phyloP scores from a whole-genome alignment of 2,329 filamentous ascomycete genomes.

The Pyricularia sp. region DNA sequence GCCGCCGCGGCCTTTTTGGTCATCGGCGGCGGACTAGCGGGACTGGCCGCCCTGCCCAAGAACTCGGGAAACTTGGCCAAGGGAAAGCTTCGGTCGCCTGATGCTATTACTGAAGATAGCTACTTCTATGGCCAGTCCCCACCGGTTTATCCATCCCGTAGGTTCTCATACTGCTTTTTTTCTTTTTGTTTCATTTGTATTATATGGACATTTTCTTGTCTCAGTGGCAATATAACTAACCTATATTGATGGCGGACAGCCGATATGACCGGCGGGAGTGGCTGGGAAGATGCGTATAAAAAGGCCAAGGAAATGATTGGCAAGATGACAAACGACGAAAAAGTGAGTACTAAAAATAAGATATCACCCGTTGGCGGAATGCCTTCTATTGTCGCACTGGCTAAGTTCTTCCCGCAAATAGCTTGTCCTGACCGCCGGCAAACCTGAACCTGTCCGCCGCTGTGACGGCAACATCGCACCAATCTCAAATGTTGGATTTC shows the following conservation, averaged over 20 bases:
- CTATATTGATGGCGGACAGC: constrained; percentile 19
- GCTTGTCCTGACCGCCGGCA: constrained; percentile 67
- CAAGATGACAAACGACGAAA: constrained; percentile 65
- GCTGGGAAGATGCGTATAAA: constrained; percentile 57
- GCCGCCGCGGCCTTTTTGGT: constrained; percentile 18
- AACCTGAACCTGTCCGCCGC: constrained; percentile 35
- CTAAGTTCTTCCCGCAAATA: constrained; percentile 11
- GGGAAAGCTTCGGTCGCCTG: not conserved
- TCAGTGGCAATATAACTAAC: not conserved
- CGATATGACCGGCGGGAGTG: constrained; percentile 47
- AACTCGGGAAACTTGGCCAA: not conserved
- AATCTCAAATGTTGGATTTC: constrained; percentile 28
- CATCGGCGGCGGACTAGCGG: constrained; percentile 23
- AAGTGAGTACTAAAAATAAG: constrained; percentile 27
- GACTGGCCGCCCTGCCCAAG: constrained; percentile 20
- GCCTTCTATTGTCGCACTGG: not conserved
- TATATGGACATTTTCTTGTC: not conserved
- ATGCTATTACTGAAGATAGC: constrained; percentile 27
- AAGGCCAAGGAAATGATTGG: constrained; percentile 61
- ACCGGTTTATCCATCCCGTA: constrained; percentile 41
- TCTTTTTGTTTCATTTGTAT: not conserved
- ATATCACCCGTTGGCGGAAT: constrained; percentile 10
- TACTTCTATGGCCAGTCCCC: constrained; percentile 41
- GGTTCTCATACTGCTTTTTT: constrained; percentile 13
- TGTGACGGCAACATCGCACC: constrained; percentile 36